Evolutionary conservation across 2,329 filamentous ascomycete genomes (phyloP).

Genomic region (Thelonectria olida): DNA sequence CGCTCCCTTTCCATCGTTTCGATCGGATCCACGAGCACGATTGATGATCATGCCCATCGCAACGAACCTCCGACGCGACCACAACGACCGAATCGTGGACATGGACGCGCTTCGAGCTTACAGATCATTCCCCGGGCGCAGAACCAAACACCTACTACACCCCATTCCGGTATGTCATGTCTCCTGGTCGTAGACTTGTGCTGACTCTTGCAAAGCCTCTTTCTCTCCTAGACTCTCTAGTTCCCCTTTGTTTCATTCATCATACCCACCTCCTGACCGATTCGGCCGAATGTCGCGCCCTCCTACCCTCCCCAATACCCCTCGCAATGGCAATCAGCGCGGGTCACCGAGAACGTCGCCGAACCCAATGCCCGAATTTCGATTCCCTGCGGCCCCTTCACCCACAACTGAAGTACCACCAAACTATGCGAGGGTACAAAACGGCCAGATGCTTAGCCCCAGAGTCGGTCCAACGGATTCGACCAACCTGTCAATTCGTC

Average conservation of each 20-base stretch:
- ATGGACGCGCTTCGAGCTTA: slow-evolving; percentile 82
- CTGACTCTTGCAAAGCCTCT: slow-evolving; percentile 44
- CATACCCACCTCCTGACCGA: slow-evolving; percentile 62
- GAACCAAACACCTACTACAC: slow-evolving; percentile 55
- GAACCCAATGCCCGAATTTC: slow-evolving; percentile 63
- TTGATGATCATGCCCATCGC: slow-evolving; percentile 57
- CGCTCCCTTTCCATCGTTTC: slow-evolving; percentile 86
- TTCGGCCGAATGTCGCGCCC: slow-evolving; percentile 52
- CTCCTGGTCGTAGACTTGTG: neutral
- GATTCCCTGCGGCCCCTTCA: slow-evolving; percentile 61
- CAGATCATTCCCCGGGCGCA: slow-evolving; percentile 65
- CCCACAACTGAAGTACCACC: slow-evolving; percentile 47
- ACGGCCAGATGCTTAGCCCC: slow-evolving; percentile 54
- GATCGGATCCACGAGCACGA: slow-evolving; percentile 66
- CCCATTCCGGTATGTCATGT: slow-evolving; percentile 50
- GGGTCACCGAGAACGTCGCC: slow-evolving; percentile 53
- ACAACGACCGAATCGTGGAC: slow-evolving; percentile 67
- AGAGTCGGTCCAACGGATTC: slow-evolving; percentile 45
- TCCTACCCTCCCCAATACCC: slow-evolving; percentile 57
- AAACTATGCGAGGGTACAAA: slow-evolving; percentile 40
- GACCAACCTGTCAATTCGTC: slow-evolving; percentile 49
- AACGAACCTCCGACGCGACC: slow-evolving; percentile 54
- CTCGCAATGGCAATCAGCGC: slow-evolving; percentile 47
- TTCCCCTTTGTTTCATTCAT: slow-evolving; percentile 64
- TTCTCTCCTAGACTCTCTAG: slow-evolving; percentile 55